Conservation (phyloP, 371 early-diverging fungal species). For the Funneliformis caledonium region DNA sequence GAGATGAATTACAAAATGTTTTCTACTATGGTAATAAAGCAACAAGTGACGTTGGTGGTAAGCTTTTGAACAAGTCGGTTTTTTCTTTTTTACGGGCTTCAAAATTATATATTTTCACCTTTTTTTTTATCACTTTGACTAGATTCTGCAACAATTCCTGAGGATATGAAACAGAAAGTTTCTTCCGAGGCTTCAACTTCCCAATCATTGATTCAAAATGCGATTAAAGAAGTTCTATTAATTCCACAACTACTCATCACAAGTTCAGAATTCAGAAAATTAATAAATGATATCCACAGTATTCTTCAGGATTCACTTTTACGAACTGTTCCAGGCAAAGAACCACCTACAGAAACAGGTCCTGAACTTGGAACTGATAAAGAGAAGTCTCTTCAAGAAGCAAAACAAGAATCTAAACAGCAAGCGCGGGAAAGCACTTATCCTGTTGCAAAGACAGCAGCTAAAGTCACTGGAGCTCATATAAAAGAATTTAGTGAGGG, state of each 20-base stretch:
- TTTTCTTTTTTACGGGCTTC: not conserved
- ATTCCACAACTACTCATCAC: conserved; percentile 47
- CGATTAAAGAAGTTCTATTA: not conserved
- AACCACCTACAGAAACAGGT: conserved; percentile 12
- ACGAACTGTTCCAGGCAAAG: conserved; percentile 21
- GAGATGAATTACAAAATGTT: conserved; percentile 40
- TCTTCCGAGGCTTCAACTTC: not conserved
- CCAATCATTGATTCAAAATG: conserved; percentile 1
- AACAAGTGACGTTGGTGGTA: conserved; percentile 21
- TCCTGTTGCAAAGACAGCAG: not conserved
- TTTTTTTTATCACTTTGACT: not conserved
- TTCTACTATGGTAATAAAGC: conserved; percentile 34
- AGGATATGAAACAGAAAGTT: conserved; percentile 18
- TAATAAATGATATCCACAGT: conserved; percentile 45
- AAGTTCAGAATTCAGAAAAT: conserved; percentile 49
- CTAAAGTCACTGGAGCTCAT: not conserved
- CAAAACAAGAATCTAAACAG: not conserved
- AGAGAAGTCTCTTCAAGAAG: not conserved
- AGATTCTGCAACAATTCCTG: not conserved
- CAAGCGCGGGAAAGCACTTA: not conserved
- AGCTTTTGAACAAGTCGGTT: not conserved
- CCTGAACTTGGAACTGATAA: conserved; percentile 7
- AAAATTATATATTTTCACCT: not conserved
- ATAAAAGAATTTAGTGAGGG: conserved; percentile 20
- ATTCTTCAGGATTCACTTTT: conserved; percentile 44